Base-by-base conservation (phyloP, 768 basidiomycete genomes). In the Clitopilus hobsonii region DNA sequence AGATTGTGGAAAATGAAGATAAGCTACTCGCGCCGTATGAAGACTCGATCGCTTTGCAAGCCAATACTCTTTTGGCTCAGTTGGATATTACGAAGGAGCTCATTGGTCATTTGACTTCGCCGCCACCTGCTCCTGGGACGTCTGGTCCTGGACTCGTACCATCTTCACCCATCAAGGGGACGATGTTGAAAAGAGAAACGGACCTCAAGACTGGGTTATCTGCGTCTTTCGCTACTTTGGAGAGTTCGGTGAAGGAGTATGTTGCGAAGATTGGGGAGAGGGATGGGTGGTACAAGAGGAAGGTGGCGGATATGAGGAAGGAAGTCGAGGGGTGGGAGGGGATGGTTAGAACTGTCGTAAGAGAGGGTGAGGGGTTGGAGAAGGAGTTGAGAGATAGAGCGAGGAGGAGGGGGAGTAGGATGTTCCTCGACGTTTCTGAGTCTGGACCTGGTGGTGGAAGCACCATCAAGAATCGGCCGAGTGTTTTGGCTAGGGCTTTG, bases 341-440 rank as follows among this genome's bases (percentile, higher is more conserved):
- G 71, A 95, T 90, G 67, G 69, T 98, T 63, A 84, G 87, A 53
- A 82, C 84, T 1, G 93, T 95, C 6, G 94, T 94, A 0, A 77
- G 80, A 54, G 91, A 96, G 67, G 93, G 94, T 14, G 91, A 92
- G 63, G 78, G 75, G 8, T 77, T 95, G 20, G 95, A 98, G 73
- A 72, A 73, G 55, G 92, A 96, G 69, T 75, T 98, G 54, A 77
- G 83, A 57, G 75, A 71, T 58, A 71, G 83, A 52, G 82, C 81
- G 53, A 66, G 82, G 61, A 81, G 72, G 68, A 74, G 84, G 51
- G 82, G 84, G 51, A 88, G 84, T 63, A 70, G 79, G 45, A 74
- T 83, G 49, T 79, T 84, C 32, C n/a, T 36, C 50, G 80, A 79
- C 28, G 41, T 18, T 4, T n/a, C 66, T 55, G 0, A 68, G 70